phyloP scores from a whole-genome alignment of 2,329 filamentous ascomycete genomes.

The Aspergillus candidus region DNA sequence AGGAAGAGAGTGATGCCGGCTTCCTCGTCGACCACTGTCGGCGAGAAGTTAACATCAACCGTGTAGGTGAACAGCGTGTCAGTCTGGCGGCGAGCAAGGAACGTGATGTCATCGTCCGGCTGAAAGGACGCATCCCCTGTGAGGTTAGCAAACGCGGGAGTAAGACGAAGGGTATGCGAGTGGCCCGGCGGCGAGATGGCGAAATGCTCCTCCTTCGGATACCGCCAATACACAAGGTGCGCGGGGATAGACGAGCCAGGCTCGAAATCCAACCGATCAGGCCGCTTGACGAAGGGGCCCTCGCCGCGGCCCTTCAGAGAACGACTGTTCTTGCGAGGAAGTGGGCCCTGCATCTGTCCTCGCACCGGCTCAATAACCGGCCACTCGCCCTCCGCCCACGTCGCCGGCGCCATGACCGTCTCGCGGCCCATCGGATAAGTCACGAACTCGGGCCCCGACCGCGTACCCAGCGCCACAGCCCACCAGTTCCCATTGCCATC shows the following conservation, averaged over 20 bases:
- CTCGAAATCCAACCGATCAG: background rate
- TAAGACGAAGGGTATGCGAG: background rate
- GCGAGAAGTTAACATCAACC: conserved; percentile 3
- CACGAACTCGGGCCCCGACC: conserved; percentile 26
- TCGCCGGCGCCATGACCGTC: conserved; percentile 44
- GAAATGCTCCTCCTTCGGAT: background rate
- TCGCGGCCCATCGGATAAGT: conserved; percentile 51
- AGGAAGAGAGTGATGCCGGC: conserved; percentile 5
- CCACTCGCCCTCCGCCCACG: conserved; percentile 45
- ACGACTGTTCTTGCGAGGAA: background rate
- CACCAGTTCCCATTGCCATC: conserved; percentile 49
- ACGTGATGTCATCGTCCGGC: background rate
- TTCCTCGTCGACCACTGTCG: background rate
- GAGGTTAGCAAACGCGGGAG: background rate
- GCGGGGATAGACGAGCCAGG: background rate
- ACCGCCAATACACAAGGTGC: conserved; percentile 3
- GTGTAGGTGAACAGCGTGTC: conserved; percentile 4
- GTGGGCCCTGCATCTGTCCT: background rate
- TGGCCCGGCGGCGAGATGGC: background rate
- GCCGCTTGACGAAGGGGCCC: background rate
- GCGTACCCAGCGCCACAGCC: conserved; percentile 44
- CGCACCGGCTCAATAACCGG: conserved; percentile 23
- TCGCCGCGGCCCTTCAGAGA: background rate
- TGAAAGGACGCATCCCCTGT: background rate
- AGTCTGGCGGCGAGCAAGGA: conserved; percentile 1